A percentile compares a stretch with the other conserved stretches of the same genome.
Evolutionary conservation across 805 yeast species (phyloP).

Genomic region (Candida endomychidarum): DNA sequence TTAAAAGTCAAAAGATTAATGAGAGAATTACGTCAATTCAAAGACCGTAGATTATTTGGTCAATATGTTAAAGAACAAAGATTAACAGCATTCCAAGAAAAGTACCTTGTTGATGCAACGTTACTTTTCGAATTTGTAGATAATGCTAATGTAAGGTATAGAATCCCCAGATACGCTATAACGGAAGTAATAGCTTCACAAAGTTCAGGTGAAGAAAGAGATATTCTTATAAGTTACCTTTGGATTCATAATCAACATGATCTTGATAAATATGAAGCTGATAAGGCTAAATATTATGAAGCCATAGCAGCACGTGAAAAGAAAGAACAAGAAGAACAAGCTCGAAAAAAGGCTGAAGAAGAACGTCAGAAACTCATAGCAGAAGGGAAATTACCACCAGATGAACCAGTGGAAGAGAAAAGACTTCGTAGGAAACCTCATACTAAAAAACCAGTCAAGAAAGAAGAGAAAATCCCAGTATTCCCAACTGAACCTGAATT

Average conservation of each 20-base stretch:
- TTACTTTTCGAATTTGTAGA: constrained; percentile 85
- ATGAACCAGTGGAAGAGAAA: constrained; percentile 26
- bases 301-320: constrained; percentile 28
- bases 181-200: constrained; percentile 51
- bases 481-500: constrained; percentile 45
- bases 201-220: constrained; percentile 31
- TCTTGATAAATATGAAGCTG: constrained; percentile 44
- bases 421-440: constrained; percentile 17
- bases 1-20: constrained; percentile 19
- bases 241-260: constrained; percentile 53
- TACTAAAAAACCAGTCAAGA: constrained; percentile 17
- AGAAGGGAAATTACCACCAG: constrained; percentile 16
- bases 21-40: constrained; percentile 21
- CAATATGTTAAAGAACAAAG: constrained; percentile 47
- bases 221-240: constrained; percentile 48
- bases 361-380: constrained; percentile 15
- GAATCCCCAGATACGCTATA: constrained; percentile 74
- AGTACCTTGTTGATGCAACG: constrained; percentile 66
- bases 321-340: constrained; percentile 25
- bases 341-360: constrained; percentile 22
- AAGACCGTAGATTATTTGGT: constrained; percentile 20
- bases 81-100: constrained; percentile 75
- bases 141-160: constrained; percentile 69
- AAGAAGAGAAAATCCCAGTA: constrained; percentile 22
- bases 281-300: constrained; percentile 28